Conservation (phyloP, 1,284 basidiomycete genomes). For the Lentinula novae-zelandiae region DNA sequence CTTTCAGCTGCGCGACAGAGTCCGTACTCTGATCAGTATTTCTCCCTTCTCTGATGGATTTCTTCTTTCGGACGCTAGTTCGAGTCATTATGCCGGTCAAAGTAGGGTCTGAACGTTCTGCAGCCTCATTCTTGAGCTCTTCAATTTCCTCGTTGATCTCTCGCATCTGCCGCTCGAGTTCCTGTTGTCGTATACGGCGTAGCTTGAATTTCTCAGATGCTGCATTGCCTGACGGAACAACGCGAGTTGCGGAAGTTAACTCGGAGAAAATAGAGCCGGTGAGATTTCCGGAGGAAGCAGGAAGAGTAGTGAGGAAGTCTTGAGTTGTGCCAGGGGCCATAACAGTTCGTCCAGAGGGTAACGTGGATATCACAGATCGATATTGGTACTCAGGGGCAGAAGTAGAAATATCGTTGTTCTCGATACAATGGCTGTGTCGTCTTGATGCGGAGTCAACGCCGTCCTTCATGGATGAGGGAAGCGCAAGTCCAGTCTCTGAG, state of each 20-base stretch:
- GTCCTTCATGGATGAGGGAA: neutral
- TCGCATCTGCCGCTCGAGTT: constrained; percentile 22
- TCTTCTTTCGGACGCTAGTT: neutral
- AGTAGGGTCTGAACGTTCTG: neutral
- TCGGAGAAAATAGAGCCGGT: neutral
- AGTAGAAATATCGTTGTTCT: neutral
- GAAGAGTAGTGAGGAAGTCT: neutral
- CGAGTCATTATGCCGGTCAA: neutral
- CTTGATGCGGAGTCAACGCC: neutral
- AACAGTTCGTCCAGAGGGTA: constrained; percentile 5
- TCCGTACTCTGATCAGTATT: constrained; percentile 15
- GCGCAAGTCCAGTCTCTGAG: neutral
- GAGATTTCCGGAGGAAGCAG: neutral
- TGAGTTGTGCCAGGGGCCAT: neutral
- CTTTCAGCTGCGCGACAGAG: constrained; percentile 21
- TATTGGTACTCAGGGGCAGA: neutral
- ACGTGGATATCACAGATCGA: neutral
- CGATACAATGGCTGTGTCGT: neutral
- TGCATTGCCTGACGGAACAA: neutral
- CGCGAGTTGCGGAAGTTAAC: neutral
- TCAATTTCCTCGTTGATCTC: constrained; percentile 24
- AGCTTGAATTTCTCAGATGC: constrained; percentile 14
- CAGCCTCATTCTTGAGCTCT: constrained; percentile 19
- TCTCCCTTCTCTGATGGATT: neutral
- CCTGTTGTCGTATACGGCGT: constrained; percentile 19